Base-by-base conservation (phyloP, 2,329 filamentous ascomycete species). In the Fusarium sp. region DNA sequence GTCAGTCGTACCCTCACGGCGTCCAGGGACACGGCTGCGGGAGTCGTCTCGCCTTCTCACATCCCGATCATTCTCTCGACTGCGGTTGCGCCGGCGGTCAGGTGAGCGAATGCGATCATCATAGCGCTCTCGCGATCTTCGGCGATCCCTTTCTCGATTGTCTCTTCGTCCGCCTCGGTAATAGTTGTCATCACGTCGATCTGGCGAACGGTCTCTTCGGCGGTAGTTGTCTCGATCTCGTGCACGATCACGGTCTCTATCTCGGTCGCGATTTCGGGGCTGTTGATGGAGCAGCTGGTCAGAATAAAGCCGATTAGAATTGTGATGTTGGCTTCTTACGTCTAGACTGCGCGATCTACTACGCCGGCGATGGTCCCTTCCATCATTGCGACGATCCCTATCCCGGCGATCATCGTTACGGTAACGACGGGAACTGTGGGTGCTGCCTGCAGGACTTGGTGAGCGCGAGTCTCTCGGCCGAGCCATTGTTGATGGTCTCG, bases 391-490 rank as follows among this genome's bases (percentile, higher is more conserved):
- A 69, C 85, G 84, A 72, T 85, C 83, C 76, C 84, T 81, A 69
- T 81, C 86, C 79, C 80, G 87, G 79, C 89, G 88, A 74, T 82
- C 84, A 79, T 87, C 86, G 81, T 89, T 87, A 75, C 86, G 87
- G 77, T 82, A 88, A 83, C 89, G 91, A 83, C 89, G 90, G 78
- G 90, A 89, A 82, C 89, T 90, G 82, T 88, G 87, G 79, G 92
- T 90, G 87, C 92, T 93, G 89, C 92, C 92, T 94, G 91, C 90
- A 90, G 92, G 92, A 90, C 91, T 93, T 92, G 92, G 93, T 94
- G 92, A 95, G 92, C 92, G 87, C 83, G 87, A 88, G 85, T 88
- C 86, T 86, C 85, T 88, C 82, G 84, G 87, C 82, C 87, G 87
- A 88, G 86, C 86, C 87, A 89, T 89, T 71, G 72, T 79, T 77